Evolutionary conservation across 495 filamentous ascomycete species (phyloP), one percentile per base, ranked within the genome.

Genomic region (Penicillium crystallinum): DNA sequence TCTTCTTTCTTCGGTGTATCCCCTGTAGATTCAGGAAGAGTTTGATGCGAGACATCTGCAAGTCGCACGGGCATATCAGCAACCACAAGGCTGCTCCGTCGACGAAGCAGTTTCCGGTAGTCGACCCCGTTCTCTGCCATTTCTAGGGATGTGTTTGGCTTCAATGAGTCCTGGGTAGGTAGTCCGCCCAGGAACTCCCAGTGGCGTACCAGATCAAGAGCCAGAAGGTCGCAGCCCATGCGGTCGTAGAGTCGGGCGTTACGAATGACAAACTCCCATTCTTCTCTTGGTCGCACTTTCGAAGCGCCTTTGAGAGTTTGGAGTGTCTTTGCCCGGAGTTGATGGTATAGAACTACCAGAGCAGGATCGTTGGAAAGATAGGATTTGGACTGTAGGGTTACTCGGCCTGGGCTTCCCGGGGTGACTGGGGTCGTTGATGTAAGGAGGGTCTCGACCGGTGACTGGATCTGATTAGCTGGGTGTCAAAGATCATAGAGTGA

Each of bases 221-320:
- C 93, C 2, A 97, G 80, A n/a, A 96, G 60, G 64, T 96, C 92
- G 59, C 93, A 95, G 11, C 93, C 93, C 95, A 97, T 97, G 0
- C 95, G 83, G 64, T 89, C 85, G 59, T 97, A 96, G 4, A 96
- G 74, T 27, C 88, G 76, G 9, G 92, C 92, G 43, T 87, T 96
- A 58, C 95, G 89, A 22, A 96, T 66, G 4, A 98, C 82, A 58
- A 97, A 97, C 23, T 85, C 83, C 86, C 88, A 96, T 69, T 97
- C 93, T 2, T 81, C 84, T 37, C 76, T 76, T 0, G 87, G 85
- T 4, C 85, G 83, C n/a, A 96, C 80, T 65, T 89, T 89, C 1
- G 84, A 85, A 15, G 89, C 89, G 0, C 91, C 91, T 39, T 86
- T 84, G 11, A 96, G 79, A 2, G 91, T 95, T 65, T 91, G 89